These are phyloP conservation scores for Exophiala phaeomuriformis DNA, from an alignment of 2,329 filamentous ascomycete genomes.

Conservation along the genomic window DNA sequence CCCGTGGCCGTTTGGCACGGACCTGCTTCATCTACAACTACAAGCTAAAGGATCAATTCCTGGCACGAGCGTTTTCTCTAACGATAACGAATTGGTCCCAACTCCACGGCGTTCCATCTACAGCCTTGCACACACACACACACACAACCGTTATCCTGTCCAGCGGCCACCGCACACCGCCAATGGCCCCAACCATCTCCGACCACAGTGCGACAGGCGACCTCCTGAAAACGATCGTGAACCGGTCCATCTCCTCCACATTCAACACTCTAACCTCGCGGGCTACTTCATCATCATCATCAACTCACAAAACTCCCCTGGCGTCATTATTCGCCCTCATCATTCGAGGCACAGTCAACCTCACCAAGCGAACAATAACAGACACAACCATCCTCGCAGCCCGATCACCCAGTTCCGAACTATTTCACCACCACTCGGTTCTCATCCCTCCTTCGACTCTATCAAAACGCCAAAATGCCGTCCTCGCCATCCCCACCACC, in stretches of 20 bases:
- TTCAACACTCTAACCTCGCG: conserved; percentile 5
- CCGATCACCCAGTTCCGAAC: not conserved
- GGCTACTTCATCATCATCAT: not conserved
- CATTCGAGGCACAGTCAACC: conserved; percentile 10
- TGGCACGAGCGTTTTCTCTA: not conserved
- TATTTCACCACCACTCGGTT: not conserved
- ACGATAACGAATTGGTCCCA: too few relatives aligned
- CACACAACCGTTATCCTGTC: too few relatives aligned
- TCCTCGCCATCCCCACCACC: conserved; percentile 52
- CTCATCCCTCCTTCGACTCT: conserved; percentile 2
- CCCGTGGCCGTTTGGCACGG: not conserved
- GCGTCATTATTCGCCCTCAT: conserved; percentile 25
- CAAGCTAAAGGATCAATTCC: not conserved
- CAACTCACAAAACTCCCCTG: conserved; percentile 11
- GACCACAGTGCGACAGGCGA: conserved; percentile 6
- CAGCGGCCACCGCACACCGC: not conserved
- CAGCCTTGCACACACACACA: too few relatives aligned
- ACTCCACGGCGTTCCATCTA: too few relatives aligned
- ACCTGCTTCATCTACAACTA: not conserved
- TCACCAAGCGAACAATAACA: conserved; percentile 13
- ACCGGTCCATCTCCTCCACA: conserved; percentile 13
- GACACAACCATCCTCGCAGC: not conserved
- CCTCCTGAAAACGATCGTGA: conserved; percentile 8
- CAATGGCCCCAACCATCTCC: conserved; percentile 17
- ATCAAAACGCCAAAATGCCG: conserved; percentile 25